Evolutionary conservation across 139 green algal species (phyloP).

Genomic region (Haematococcus lacustris): DNA sequence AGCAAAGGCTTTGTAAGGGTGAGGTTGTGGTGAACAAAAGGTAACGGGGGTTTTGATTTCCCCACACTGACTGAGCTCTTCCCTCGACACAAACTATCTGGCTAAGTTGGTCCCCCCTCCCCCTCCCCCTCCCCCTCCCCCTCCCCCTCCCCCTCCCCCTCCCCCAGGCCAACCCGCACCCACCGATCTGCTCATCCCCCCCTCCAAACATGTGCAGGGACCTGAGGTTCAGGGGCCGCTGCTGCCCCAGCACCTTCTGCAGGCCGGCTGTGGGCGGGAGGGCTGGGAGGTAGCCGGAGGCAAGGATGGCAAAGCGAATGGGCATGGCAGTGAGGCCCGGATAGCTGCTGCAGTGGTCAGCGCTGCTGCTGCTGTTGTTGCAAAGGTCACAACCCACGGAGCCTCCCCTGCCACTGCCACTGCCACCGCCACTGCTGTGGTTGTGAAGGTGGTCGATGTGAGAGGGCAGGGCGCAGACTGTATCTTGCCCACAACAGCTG

Average conservation of each 20-base stretch:
- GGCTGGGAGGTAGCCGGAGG: conserved; percentile 24
- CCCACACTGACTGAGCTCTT: too few species aligned
- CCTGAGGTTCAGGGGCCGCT: conserved; percentile 15
- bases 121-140: too few species aligned
- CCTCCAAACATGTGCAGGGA: conserved; percentile 36
- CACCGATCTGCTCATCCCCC: background rate
- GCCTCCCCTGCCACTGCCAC: background rate
- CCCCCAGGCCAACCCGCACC: background rate
- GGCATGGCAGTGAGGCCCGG: background rate
- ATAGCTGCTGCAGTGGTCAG: conserved; percentile 1
- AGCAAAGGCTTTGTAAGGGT: too few species aligned
- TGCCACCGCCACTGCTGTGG: background rate
- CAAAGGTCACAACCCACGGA: background rate
- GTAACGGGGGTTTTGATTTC: too few species aligned
- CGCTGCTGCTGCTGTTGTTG: conserved; percentile 2
- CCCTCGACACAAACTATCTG: too few species aligned
- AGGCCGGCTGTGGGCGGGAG: background rate
- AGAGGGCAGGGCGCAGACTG: background rate
- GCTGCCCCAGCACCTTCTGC: conserved; percentile 4
- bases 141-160: background rate
- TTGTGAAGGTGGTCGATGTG: background rate
- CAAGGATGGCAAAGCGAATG: conserved; percentile 31
- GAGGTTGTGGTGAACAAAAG: too few species aligned
- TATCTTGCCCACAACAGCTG: background rate
- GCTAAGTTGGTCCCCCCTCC: too few species aligned